phyloP scores from a whole-genome alignment of 2,329 filamentous ascomycete species.

The Tolypocladium endophyticum region DNA sequence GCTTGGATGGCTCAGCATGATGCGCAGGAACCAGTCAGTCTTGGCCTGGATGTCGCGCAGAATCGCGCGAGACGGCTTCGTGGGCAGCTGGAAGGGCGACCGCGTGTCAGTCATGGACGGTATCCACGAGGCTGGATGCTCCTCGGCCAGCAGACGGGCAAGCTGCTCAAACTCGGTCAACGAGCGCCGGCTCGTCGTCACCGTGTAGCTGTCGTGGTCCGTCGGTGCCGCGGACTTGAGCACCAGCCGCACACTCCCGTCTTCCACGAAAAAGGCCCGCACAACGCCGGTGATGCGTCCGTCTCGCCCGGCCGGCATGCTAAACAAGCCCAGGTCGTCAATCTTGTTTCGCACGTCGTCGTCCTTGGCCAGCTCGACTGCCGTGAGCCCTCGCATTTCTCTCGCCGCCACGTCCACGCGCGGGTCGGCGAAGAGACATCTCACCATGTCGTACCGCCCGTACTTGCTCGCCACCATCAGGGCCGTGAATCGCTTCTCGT shows the following conservation, averaged over 20 bases:
- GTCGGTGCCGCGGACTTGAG: slow-evolving; percentile 87
- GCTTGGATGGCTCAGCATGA: slow-evolving; percentile 78
- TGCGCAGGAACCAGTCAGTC: slow-evolving; percentile 79
- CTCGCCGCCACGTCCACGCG: slow-evolving; percentile 76
- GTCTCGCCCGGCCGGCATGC: slow-evolving; percentile 59
- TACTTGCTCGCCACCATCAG: slow-evolving; percentile 99
- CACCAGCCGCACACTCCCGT: slow-evolving; percentile 84
- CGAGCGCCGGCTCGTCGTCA: slow-evolving; percentile 86
- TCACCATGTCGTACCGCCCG: slow-evolving; percentile 85
- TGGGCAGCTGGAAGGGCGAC: slow-evolving; percentile 87
- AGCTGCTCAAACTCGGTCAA: slow-evolving; percentile 86
- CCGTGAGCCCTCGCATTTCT: slow-evolving; percentile 80
- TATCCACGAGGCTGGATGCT: slow-evolving; percentile 93
- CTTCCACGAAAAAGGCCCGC: slow-evolving; percentile 92
- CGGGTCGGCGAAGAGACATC: slow-evolving; percentile 76
- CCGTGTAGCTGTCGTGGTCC: slow-evolving; percentile 73
- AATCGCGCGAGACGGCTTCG: slow-evolving; percentile 77
- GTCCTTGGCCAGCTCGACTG: slow-evolving; percentile 93
- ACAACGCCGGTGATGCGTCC: slow-evolving; percentile 87
- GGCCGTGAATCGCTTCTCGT: slow-evolving; percentile 89
- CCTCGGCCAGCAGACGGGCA: slow-evolving; percentile 68
- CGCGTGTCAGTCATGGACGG: slow-evolving; percentile 67
- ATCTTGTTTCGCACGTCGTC: slow-evolving; percentile 95
- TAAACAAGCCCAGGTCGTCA: slow-evolving; percentile 82
- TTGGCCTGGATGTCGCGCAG: slow-evolving; percentile 79